A percentile compares a stretch with the other conserved stretches of the same genome.
These are phyloP conservation scores for Kwoniella newhampshirensis DNA, from an alignment of 768 basidiomycete species.

Conservation along the genomic window DNA sequence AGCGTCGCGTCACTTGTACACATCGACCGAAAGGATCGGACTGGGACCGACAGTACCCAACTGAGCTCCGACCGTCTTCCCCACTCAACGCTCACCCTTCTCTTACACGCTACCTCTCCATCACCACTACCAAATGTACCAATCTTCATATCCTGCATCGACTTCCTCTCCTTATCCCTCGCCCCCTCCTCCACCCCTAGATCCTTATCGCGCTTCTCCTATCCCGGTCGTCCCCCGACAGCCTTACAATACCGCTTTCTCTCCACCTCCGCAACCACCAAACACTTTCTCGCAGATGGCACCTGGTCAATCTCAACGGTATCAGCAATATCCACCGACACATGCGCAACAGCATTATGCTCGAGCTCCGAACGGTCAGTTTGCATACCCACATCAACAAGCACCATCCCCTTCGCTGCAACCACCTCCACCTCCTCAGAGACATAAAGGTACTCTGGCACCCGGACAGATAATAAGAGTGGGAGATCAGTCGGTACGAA, in stretches of 20 bases:
- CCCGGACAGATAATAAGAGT: constrained; percentile 84
- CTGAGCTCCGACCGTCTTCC: too few relatives aligned
- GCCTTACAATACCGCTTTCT: constrained; percentile 20
- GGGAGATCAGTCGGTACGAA: constrained; percentile 75
- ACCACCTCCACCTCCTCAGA: constrained; percentile 24
- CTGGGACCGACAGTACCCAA: too few relatives aligned
- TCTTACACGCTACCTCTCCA: neutral
- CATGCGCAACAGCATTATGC: constrained; percentile 15
- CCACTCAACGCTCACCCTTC: too few relatives aligned
- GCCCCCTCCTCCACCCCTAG: constrained; percentile 12
- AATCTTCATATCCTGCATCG: constrained; percentile 8
- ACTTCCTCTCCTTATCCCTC: constrained; percentile 13
- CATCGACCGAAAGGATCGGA: too few relatives aligned
- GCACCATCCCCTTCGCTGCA: neutral
- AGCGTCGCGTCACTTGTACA: too few relatives aligned
- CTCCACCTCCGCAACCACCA: constrained; percentile 16
- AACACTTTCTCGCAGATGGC: constrained; percentile 11
- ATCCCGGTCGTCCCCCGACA: constrained; percentile 18
- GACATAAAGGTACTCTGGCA: constrained; percentile 54
- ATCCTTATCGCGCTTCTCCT: constrained; percentile 23
- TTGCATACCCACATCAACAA: constrained; percentile 11
- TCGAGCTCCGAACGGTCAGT: constrained; percentile 1
- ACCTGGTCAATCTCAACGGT: constrained; percentile 17
- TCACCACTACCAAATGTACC: constrained; percentile 16
- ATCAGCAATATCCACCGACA: constrained; percentile 15